These are phyloP conservation scores for Cyberlindnera bimundalis DNA, from an alignment of 805 yeast species.

Conservation along the genomic window DNA sequence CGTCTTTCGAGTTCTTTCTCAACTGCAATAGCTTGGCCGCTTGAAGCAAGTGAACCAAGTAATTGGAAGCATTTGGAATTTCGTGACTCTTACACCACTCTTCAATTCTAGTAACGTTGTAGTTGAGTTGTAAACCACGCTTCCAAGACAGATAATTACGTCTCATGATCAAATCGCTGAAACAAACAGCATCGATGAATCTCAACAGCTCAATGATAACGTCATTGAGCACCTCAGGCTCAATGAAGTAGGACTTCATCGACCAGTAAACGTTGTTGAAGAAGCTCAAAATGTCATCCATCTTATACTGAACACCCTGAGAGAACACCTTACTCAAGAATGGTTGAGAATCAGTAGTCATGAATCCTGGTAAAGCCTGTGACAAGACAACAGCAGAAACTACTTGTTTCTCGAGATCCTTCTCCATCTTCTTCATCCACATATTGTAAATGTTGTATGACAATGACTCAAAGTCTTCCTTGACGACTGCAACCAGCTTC, in stretches of 20 bases:
- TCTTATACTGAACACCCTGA: conserved; percentile 68
- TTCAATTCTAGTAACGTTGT: conserved; percentile 92
- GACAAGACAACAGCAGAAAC: conserved; percentile 93
- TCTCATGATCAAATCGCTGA: conserved; percentile 93
- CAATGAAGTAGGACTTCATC: conserved; percentile 86
- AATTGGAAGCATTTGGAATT: conserved; percentile 79
- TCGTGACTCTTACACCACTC: conserved; percentile 98
- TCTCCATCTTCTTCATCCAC: conserved; percentile 96
- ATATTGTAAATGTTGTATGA: conserved; percentile 92
- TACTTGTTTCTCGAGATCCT: conserved; percentile 84
- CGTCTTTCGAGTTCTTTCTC: conserved; percentile 84
- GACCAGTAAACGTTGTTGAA: conserved; percentile 91
- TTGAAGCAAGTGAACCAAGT: conserved; percentile 83
- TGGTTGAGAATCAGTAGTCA: conserved; percentile 77
- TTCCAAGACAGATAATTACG: conserved; percentile 95
- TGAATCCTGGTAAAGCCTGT: conserved; percentile 94
- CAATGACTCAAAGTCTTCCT: conserved; percentile 89
- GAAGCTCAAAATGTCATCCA: conserved; percentile 91
- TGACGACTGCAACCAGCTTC: conserved; percentile 83
- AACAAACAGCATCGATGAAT: conserved; percentile 88
- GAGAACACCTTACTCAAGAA: conserved; percentile 81
- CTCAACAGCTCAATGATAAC: conserved; percentile 79
- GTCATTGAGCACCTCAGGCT: conserved; percentile 76
- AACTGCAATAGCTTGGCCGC: conserved; percentile 91
- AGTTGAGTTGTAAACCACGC: conserved; percentile 93